phyloP scores from a whole-genome alignment of 2,329 filamentous ascomycete genomes.

The Aspergillus piperis region DNA sequence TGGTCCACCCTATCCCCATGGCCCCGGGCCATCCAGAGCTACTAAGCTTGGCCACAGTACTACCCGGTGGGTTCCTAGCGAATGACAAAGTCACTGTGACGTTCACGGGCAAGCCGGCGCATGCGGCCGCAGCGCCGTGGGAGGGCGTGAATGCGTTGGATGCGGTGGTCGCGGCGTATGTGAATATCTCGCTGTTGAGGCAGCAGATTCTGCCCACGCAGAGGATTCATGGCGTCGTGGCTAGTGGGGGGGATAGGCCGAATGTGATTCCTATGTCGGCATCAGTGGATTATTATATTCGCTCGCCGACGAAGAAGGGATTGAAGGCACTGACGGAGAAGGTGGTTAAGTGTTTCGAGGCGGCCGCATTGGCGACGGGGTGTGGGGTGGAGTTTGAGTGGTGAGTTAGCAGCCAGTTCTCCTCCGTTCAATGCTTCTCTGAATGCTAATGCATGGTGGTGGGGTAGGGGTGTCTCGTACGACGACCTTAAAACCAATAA shows the following conservation, averaged over 20 bases:
- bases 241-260: conserved; percentile 53
- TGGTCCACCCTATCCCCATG: conserved; percentile 41
- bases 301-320: conserved; percentile 43
- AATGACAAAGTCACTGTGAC: conserved; percentile 38
- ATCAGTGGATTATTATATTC: conserved; percentile 47
- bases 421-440: too few species aligned
- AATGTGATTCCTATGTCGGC: conserved; percentile 59
- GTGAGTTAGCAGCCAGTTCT: conserved; percentile 13
- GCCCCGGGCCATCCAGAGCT: conserved; percentile 24
- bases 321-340: conserved; percentile 34
- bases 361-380: conserved; percentile 34
- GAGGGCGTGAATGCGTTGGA: conserved; percentile 61
- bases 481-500: conserved; percentile 33
- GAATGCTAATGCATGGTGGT: too few species aligned
- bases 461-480: conserved; percentile 31
- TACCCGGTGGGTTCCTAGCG: conserved; percentile 32
- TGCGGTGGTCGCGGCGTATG: conserved; percentile 51
- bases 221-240: conserved; percentile 55
- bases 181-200: conserved; percentile 52
- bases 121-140: conserved; percentile 59
- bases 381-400: conserved; percentile 33
- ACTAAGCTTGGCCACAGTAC: conserved; percentile 24
- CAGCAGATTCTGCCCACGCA: conserved; percentile 57
- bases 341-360: conserved; percentile 36
- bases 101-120: conserved; percentile 55